Evolutionary conservation across 805 yeast genomes (phyloP).

Genomic region (Candida loeiensis): DNA sequence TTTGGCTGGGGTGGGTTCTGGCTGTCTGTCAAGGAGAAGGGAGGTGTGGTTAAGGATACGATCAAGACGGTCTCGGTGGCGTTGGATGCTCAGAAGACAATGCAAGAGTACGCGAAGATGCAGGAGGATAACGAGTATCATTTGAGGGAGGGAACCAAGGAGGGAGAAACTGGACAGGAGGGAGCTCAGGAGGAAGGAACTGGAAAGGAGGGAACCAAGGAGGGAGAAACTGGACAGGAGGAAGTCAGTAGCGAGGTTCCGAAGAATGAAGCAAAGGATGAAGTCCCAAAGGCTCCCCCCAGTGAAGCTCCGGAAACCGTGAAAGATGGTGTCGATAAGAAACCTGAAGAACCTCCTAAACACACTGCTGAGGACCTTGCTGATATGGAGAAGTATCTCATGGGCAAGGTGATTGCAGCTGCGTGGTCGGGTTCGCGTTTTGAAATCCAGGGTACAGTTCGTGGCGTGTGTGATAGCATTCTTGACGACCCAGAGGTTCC

Average conservation of each 20-base stretch:
- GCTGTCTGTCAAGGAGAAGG: conserved; percentile 68
- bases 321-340: conserved; percentile 3
- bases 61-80: conserved; percentile 69
- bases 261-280: conserved; percentile 2
- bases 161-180: conserved; percentile 8
- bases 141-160: conserved; percentile 16
- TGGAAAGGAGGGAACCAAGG: conserved; percentile 11
- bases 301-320: conserved; percentile 5
- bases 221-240: conserved; percentile 12
- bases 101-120: conserved; percentile 68
- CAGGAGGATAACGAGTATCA: conserved; percentile 53
- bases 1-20: conserved; percentile 68
- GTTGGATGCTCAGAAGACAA: conserved; percentile 72
- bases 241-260: conserved; percentile 8
- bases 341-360: conserved; percentile 40
- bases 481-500: conserved; percentile 55
- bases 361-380: conserved; percentile 60
- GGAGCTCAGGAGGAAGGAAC: conserved; percentile 12
- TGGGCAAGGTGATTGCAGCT: conserved; percentile 78
- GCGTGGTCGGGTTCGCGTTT: conserved; percentile 83
- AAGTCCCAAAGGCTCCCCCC: neutral
- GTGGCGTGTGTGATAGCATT: conserved; percentile 66
- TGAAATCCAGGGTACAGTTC: conserved; percentile 70
- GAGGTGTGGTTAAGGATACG: conserved; percentile 69
- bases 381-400: conserved; percentile 66